Conservation (phyloP, 2,329 filamentous ascomycete genomes). For the Periconia sp. region DNA sequence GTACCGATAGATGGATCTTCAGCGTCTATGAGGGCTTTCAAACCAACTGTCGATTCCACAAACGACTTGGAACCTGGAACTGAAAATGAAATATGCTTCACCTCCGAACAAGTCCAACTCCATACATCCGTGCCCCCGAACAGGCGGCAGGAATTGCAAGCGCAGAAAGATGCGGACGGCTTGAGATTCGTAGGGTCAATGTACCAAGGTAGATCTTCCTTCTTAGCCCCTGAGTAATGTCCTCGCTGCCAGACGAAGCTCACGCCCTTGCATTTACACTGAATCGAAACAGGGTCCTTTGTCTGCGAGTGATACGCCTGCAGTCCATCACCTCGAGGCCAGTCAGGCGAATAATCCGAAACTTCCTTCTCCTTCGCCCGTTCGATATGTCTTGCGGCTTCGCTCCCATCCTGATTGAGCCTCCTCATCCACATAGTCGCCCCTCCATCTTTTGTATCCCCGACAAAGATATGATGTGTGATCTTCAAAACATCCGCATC, state of each 20-base stretch:
- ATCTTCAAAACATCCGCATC: slow-evolving; percentile 30
- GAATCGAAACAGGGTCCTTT: slow-evolving; percentile 38
- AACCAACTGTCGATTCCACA: slow-evolving; percentile 29
- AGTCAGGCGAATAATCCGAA: slow-evolving; percentile 31
- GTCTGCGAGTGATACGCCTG: slow-evolving; percentile 14
- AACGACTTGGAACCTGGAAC: slow-evolving; percentile 17
- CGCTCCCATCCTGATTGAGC: slow-evolving; percentile 35
- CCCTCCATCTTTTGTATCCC: slow-evolving; percentile 57
- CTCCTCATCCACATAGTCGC: slow-evolving; percentile 50
- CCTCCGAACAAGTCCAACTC: slow-evolving; percentile 49
- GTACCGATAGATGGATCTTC: slow-evolving; percentile 48
- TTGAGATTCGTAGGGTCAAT: slow-evolving; percentile 50
- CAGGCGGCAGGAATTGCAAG: slow-evolving; percentile 53
- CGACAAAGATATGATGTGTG: slow-evolving; percentile 48
- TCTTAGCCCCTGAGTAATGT: slow-evolving; percentile 24
- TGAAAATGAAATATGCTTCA: slow-evolving; percentile 45
- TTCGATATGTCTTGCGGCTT: slow-evolving; percentile 19
- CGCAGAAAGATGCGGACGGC: slow-evolving; percentile 45
- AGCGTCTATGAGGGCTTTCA: slow-evolving; percentile 40
- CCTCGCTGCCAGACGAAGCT: slow-evolving; percentile 44
- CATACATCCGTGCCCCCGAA: slow-evolving; percentile 48
- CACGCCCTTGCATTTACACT: slow-evolving; percentile 53
- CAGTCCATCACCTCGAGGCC: slow-evolving; percentile 23
- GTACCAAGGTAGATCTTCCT: slow-evolving; percentile 45
- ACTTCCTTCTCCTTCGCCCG: slow-evolving; percentile 11